A percentile compares a stretch with the other conserved stretches of the same genome.
Conservation (phyloP, 192 early-diverging fungal species). For the Oehlia diaphana region DNA sequence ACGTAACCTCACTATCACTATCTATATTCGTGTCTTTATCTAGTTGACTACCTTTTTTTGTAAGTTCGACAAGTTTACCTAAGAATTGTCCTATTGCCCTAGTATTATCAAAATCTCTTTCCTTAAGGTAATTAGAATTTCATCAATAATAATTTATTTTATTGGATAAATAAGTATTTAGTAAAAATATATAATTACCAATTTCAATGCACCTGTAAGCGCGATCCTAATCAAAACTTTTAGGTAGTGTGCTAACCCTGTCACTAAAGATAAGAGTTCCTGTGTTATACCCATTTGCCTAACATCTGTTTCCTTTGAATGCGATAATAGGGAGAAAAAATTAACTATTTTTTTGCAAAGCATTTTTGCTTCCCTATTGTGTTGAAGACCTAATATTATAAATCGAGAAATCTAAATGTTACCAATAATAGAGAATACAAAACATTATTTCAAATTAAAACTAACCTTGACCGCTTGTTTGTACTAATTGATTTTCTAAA, state of each 20-base stretch:
- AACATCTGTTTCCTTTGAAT: conserved; percentile 62
- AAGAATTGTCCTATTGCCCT: conserved; percentile 68
- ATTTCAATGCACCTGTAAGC: conserved; percentile 80
- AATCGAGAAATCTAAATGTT: not conserved
- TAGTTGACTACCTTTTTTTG: conserved; percentile 46
- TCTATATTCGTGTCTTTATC: conserved; percentile 41
- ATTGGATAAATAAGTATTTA: conserved; percentile 4
- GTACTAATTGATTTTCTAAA: conserved; percentile 71
- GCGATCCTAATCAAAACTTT: conserved; percentile 90
- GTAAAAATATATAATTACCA: conserved; percentile 49
- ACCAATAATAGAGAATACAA: not conserved
- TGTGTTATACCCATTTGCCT: conserved; percentile 69
- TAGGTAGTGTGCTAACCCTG: conserved; percentile 87
- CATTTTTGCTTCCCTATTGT: conserved; percentile 91
- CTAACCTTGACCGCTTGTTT: conserved; percentile 62
- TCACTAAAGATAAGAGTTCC: conserved; percentile 87
- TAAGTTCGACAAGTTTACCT: conserved; percentile 73
- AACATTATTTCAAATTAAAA: conserved; percentile 11
- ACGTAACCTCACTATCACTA: conserved; percentile 61
- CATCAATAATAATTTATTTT: not conserved
- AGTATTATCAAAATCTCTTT: conserved; percentile 53
- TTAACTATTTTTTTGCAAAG: conserved; percentile 93
- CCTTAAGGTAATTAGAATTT: conserved; percentile 44
- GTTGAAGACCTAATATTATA: conserved; percentile 55
- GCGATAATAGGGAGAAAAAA: conserved; percentile 89